Percentiles rank a stretch among this genome's conserved stretches.
Evolutionary conservation across 2,329 filamentous ascomycete genomes (phyloP).

Genomic region (Rachicladosporium sp.): DNA sequence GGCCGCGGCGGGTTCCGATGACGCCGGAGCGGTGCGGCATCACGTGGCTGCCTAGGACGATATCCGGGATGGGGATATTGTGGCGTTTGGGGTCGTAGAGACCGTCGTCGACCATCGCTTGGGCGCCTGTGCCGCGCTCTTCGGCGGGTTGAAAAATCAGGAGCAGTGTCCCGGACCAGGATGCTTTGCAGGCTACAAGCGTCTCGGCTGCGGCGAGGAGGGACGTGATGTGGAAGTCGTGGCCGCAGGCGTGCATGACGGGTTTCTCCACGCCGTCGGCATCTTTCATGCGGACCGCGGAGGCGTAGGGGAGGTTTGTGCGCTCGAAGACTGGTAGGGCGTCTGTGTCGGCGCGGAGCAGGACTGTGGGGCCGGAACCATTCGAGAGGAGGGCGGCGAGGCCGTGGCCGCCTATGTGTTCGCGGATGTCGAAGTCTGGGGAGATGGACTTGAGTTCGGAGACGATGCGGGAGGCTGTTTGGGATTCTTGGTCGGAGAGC

Average conservation of each 20-base stretch:
- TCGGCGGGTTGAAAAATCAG: constrained; percentile 57
- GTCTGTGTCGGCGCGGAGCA: constrained; percentile 52
- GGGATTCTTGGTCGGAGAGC: constrained; percentile 44
- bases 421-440: constrained; percentile 32
- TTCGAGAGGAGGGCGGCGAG: constrained; percentile 45
- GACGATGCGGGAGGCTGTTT: constrained; percentile 39
- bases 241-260: constrained; percentile 58
- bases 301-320: constrained; percentile 45
- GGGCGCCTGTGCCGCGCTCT: constrained; percentile 50
- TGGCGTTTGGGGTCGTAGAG: constrained; percentile 33
- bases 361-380: constrained; percentile 41
- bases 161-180: constrained; percentile 52
- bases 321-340: constrained; percentile 46
- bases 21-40: constrained; percentile 32
- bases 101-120: constrained; percentile 49
- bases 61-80: constrained; percentile 42
- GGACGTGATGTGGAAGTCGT: constrained; percentile 51
- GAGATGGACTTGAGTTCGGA: constrained; percentile 26
- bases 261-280: constrained; percentile 37
- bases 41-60: constrained; percentile 46
- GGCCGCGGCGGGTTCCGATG: constrained; percentile 30
- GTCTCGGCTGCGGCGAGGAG: constrained; percentile 44
- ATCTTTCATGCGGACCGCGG: constrained; percentile 33
- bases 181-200: constrained; percentile 30
- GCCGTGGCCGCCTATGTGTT: constrained; percentile 47